phyloP scores from a whole-genome alignment of 805 yeast genomes.

The Jamesozyma rosinii region DNA sequence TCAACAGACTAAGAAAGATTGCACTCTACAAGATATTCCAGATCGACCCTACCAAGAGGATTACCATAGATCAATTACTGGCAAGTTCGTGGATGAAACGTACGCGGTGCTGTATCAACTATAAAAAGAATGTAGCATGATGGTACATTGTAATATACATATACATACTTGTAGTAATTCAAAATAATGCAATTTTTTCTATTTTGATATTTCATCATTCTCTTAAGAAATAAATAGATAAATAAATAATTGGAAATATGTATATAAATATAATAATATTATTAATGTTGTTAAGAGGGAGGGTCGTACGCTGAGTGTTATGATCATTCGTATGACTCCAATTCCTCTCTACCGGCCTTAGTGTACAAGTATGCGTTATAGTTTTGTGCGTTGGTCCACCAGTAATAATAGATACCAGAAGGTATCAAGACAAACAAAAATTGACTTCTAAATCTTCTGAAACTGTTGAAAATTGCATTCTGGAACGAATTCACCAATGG shows the following conservation, averaged over 20 bases:
- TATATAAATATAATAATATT: background rate
- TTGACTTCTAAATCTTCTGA: constrained; percentile 89
- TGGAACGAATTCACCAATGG: constrained; percentile 82
- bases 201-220: background rate
- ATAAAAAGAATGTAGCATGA: constrained; percentile 11
- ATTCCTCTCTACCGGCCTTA: constrained; percentile 94
- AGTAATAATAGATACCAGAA: constrained; percentile 67
- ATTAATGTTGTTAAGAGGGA: background rate
- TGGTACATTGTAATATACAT: too few species aligned
- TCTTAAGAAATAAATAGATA: background rate
- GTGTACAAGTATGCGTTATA: constrained; percentile 92
- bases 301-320: background rate
- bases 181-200: too few species aligned
- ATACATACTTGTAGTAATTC: too few species aligned
- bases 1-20: constrained; percentile 36
- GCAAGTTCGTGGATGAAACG: constrained; percentile 53
- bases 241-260: background rate
- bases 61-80: constrained; percentile 43
- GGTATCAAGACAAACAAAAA: constrained; percentile 71
- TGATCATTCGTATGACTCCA: constrained; percentile 35
- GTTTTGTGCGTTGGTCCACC: constrained; percentile 82
- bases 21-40: constrained; percentile 53
- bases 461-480: constrained; percentile 82
- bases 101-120: constrained; percentile 42
- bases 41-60: constrained; percentile 45